Base-by-base conservation (phyloP, 2,329 filamentous ascomycete species). In the Pseudogymnoascus sp. region DNA sequence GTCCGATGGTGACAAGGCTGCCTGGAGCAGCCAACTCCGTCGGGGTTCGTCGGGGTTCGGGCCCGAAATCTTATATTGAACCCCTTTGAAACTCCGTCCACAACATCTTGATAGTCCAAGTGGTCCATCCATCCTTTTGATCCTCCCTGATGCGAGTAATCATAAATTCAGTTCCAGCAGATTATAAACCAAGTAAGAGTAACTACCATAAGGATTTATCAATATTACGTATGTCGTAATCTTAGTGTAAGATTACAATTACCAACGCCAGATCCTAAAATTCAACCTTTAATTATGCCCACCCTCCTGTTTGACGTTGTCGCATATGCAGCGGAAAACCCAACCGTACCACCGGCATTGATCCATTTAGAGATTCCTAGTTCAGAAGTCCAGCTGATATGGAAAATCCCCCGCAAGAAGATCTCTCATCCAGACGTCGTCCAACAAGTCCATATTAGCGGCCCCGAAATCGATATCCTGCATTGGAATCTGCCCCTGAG, bases 401-500 rank as follows among this genome's bases (percentile, higher is more conserved):
- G 25, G 47, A 53, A 53, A 53, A 33, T 53, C 47, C n/a, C 47
- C 47, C 9, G 47, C 47, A 33, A 53, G 47, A 53, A 53, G 47
- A 53, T 53, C 47, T 53, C 47, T 53, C 47, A 53, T 53, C 47
- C 47, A 53, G 18, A 53, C 28, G 25, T 53, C 47, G 9, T 53
- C 47, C 47, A 18, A 33, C 28, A 53, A 33, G 28, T 53, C 47
- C 47, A 53, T 53, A 53, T 53, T 53, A 33, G 47, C 12, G 25
- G 47, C n/a, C 47, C 47, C 47, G 12, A 53, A 53, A 18, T 53
- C 47, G n/a, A 53, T 53, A 28, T 53, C 41, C 41, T 47, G 41
- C 22, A 47, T 47, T 22, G 41, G 41, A 15, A 47, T 22, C 20
- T 43, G 39, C 41, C 22, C 41, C 14, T 47, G 39, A 43, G 20